Percentiles rank a stretch among this genome's conserved stretches.
These are phyloP conservation scores for Xylaria curta DNA, from an alignment of 495 filamentous ascomycete genomes.

Conservation along the genomic window DNA sequence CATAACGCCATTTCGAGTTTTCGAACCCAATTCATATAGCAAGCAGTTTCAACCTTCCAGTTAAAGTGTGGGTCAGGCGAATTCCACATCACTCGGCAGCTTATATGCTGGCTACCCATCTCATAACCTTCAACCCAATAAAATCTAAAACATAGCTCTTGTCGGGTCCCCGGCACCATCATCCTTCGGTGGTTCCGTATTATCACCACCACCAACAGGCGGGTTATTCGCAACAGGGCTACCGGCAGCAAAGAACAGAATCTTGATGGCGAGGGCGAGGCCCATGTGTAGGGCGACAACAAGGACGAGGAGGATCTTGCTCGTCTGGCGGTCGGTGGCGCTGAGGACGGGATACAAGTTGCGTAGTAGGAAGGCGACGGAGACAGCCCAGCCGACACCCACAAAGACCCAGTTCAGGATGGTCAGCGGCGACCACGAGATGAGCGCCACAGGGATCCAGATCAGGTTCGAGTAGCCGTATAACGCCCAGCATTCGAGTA, in stretches of 20 bases:
- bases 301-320: slow-evolving; percentile 82
- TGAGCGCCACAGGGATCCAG: slow-evolving; percentile 93
- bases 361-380: slow-evolving; percentile 83
- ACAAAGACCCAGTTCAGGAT: slow-evolving; percentile 95
- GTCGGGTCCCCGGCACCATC: slow-evolving; percentile 16
- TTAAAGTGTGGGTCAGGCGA: background rate
- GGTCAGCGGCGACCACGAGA: slow-evolving; percentile 83
- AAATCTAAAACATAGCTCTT: slow-evolving; percentile 36
- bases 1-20: slow-evolving; percentile 15
- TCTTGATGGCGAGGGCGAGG: slow-evolving; percentile 89
- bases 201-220: slow-evolving; percentile 6
- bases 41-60: background rate
- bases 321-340: slow-evolving; percentile 89
- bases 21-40: background rate
- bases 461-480: slow-evolving; percentile 96
- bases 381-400: slow-evolving; percentile 84
- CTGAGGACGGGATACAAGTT: slow-evolving; percentile 94
- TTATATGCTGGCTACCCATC: background rate
- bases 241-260: slow-evolving; percentile 90
- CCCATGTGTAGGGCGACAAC: slow-evolving; percentile 87
- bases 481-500: slow-evolving; percentile 91
- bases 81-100: background rate
- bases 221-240: slow-evolving; percentile 65
- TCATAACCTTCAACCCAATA: background rate
- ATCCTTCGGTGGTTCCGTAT: slow-evolving; percentile 8